Conservation (phyloP, 1,139 yeast species). For the Meyerozyma elateridarum region DNA sequence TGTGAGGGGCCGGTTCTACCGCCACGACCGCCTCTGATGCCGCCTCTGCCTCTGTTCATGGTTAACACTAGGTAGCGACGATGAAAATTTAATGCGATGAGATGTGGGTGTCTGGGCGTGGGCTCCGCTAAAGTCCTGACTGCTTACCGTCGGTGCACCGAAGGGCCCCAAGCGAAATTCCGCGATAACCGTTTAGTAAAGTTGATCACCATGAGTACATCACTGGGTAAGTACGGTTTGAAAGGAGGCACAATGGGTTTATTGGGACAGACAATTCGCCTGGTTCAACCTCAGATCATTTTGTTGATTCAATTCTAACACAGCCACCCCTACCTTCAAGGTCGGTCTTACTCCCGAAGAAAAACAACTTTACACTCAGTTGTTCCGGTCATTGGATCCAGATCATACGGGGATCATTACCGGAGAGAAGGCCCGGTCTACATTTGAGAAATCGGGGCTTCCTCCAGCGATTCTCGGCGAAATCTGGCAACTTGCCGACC, state of each 20-base stretch:
- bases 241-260: not conserved
- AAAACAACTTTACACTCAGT: constrained; percentile 62
- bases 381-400: constrained; percentile 76
- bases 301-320: constrained; percentile 1
- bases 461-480: constrained; percentile 78
- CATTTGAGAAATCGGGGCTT: constrained; percentile 83
- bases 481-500: constrained; percentile 91
- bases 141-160: constrained; percentile 6
- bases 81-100: constrained; percentile 3
- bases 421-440: constrained; percentile 82
- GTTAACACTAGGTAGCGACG: constrained; percentile 6
- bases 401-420: constrained; percentile 79
- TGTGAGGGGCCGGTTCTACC: constrained; percentile 48
- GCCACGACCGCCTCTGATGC: constrained; percentile 52
- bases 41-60: constrained; percentile 66
- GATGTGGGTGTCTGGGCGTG: constrained; percentile 10
- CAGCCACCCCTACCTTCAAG: constrained; percentile 33
- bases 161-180: constrained; percentile 6
- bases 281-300: no score
- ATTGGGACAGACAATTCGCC: no score
- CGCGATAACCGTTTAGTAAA: constrained; percentile 1
- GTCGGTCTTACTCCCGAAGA: constrained; percentile 74
- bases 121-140: constrained; percentile 8
- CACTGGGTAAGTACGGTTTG: constrained; percentile 22
- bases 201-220: constrained; percentile 18